phyloP scores from a whole-genome alignment of 768 basidiomycete species.

The Rhizopogon vinicolor region DNA sequence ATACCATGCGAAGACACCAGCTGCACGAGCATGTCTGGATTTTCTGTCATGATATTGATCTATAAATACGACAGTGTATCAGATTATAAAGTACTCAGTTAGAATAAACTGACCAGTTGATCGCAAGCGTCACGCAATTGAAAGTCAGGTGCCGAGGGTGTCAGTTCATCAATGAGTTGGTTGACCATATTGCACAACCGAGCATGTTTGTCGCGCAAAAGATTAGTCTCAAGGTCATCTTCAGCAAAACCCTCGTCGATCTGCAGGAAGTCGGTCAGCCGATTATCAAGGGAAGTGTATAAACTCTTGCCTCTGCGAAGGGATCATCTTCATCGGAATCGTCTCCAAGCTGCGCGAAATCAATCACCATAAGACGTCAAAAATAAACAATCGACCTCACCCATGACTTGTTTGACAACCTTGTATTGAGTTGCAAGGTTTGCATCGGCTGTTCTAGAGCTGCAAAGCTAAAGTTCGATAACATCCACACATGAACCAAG shows the following conservation, averaged over 20 bases:
- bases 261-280: constrained; percentile 29
- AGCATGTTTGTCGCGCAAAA: constrained; percentile 92
- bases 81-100: neutral
- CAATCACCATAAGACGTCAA: neutral
- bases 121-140: constrained; percentile 82
- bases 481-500: neutral
- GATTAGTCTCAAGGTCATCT: constrained; percentile 87
- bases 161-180: constrained; percentile 82
- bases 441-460: constrained; percentile 58
- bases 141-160: constrained; percentile 76
- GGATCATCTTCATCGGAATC: constrained; percentile 93
- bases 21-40: constrained; percentile 83
- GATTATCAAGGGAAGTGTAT: neutral
- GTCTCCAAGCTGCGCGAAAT: constrained; percentile 54
- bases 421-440: constrained; percentile 79
- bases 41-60: constrained; percentile 72
- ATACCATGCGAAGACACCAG: constrained; percentile 92
- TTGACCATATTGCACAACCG: constrained; percentile 78
- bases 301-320: constrained; percentile 73
- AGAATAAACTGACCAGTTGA: constrained; percentile 59
- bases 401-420: constrained; percentile 89
- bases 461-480: constrained; percentile 23
- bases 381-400: constrained; percentile 31
- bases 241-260: constrained; percentile 93
- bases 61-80: constrained; percentile 24